phyloP scores from a whole-genome alignment of 495 filamentous ascomycete species.

The Lophium mytilinum region DNA sequence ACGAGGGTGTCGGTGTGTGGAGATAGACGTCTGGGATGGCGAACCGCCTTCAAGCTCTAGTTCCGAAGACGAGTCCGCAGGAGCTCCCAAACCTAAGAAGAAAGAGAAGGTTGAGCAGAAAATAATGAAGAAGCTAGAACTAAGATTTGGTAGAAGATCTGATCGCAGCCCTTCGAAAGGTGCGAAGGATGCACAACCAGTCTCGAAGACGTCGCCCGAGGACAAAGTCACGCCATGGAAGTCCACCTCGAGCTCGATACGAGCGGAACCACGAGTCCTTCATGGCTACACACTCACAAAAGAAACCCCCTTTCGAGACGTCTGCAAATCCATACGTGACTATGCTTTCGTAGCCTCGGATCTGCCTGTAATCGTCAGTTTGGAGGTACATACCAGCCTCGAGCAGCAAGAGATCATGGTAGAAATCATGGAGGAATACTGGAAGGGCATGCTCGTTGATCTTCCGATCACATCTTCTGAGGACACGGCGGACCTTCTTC shows the following conservation, averaged over 20 bases:
- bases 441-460: conserved; percentile 61
- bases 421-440: conserved; percentile 74
- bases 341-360: conserved; percentile 66
- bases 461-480: conserved; percentile 33
- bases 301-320: conserved; percentile 73
- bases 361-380: conserved; percentile 75
- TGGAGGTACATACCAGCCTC: conserved; percentile 75
- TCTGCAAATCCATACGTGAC: conserved; percentile 71
- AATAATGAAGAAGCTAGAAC: conserved; percentile 17
- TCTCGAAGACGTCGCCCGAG: too few species aligned
- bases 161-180: conserved; percentile 2
- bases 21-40: conserved; percentile 95
- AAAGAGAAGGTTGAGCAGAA: conserved; percentile 15
- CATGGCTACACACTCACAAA: conserved; percentile 86
- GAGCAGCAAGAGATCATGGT: conserved; percentile 86
- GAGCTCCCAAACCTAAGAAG: conserved; percentile 10
- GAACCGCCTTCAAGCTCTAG: conserved; percentile 42
- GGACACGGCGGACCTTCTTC: conserved; percentile 40
- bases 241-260: conserved; percentile 25
- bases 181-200: background rate
- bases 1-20: conserved; percentile 83
- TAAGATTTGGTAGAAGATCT: conserved; percentile 16
- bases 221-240: conserved; percentile 33
- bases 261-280: conserved; percentile 65
- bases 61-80: conserved; percentile 23